Evolutionary conservation across 2,329 filamentous ascomycete species (phyloP).

Genomic region (Epichloe glyceriae): DNA sequence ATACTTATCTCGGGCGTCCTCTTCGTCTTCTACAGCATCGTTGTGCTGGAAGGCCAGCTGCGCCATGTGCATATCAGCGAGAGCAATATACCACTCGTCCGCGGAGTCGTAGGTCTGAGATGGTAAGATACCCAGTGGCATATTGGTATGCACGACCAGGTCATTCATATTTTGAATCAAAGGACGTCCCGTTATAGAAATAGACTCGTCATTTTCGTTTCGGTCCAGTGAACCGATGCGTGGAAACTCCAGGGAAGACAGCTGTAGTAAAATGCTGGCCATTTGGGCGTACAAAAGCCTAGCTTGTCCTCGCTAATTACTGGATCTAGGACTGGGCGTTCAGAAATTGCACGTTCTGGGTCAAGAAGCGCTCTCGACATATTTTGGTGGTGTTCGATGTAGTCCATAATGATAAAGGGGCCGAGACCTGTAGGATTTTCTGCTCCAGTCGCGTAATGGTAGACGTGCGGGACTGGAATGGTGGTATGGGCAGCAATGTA

Average conservation of each 20-base stretch:
- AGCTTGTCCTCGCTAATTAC: no score
- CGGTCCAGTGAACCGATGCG: no score
- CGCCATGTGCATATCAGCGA: constrained; percentile 23
- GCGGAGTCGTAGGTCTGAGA: constrained; percentile 5
- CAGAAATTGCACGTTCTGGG: constrained; percentile 5
- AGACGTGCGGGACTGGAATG: constrained; percentile 21
- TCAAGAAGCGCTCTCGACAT: constrained; percentile 18
- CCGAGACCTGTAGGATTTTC: constrained; percentile 22
- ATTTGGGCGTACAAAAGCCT: no score
- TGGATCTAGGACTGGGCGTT: no score
- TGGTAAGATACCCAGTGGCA: no score
- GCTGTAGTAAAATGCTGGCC: no score
- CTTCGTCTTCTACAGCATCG: constrained; percentile 18
- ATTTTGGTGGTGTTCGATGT: constrained; percentile 16
- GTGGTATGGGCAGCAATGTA: constrained; percentile 19
- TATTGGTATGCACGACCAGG: no score
- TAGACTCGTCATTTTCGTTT: no score
- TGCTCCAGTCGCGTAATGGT: constrained; percentile 16
- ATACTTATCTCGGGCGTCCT: constrained; percentile 19
- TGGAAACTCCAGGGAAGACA: no score
- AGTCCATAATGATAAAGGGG: constrained; percentile 26
- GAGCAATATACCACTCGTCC: constrained; percentile 19
- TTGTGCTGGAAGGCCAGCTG: constrained; percentile 27
- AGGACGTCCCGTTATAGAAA: no score
- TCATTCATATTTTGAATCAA: no score